Base-by-base conservation (phyloP, 2,329 filamentous ascomycete genomes). In the Ophiosphaerella herpotricha region DNA sequence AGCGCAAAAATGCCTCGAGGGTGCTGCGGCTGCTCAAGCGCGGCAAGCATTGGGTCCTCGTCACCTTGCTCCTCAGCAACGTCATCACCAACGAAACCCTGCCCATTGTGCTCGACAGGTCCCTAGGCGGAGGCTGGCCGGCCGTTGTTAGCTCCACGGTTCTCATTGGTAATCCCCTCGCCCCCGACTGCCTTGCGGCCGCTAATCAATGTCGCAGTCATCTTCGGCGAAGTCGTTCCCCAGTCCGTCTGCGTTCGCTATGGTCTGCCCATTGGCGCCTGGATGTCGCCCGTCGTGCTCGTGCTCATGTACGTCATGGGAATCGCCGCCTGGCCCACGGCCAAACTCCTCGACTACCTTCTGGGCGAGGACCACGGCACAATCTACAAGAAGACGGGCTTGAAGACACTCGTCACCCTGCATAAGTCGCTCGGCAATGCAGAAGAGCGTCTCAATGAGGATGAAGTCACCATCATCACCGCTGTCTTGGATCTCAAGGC, bases 401-500 rank as follows among this genome's bases (percentile, higher is more conserved):
- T 99, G 62, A 99, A 99, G 79, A 97, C 94, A 0, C 80, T 99
- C 26, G 94, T 99, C 24, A 96, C 91, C 0, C 80, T 99, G 13
- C 94, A 99, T 78, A 91, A 95, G 74, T 95, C 90, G 2, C 78
- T 97, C 11, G 94, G 94, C 24, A 86, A 89, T 26, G 88, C 88
- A 9, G 83, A 83, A 34, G 91, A 99, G 68, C 88, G 94, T 50
- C 79, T 99, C 46, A 97, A 97, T 74, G 89, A 96, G 61, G 94
- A 99, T 68, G 94, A 99, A 74, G 94, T 99, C 59, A 97, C 94
- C 52, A 99, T 99, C 72, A 99, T 99, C 74, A 96, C 90, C 60
- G 93, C 94, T 33, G 94, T 97, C 12, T 78, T 99, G 49, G 94
- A 99, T 70, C 80, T 99, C 59, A 99, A 97, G 77, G 92, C 94